phyloP scores from a whole-genome alignment of 306 rosid species.

The Prunus padus region DNA sequence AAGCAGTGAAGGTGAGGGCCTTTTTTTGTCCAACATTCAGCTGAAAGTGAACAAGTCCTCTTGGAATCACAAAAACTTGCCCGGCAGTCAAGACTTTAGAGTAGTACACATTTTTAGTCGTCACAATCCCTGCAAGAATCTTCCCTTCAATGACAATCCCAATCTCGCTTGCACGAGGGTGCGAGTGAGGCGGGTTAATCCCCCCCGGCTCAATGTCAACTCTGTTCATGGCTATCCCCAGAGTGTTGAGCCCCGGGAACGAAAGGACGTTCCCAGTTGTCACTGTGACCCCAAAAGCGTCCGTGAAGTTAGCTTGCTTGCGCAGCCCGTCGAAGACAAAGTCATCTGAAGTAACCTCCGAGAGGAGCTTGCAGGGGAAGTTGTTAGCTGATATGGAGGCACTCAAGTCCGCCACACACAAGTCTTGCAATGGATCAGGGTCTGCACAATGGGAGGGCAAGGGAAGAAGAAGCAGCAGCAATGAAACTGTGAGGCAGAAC shows the following conservation, averaged over 20 bases:
- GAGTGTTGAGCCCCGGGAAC: conserved; percentile 33
- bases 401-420: conserved; percentile 32
- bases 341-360: conserved; percentile 10
- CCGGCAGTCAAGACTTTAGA: conserved; percentile 29
- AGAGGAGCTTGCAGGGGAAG: conserved; percentile 7
- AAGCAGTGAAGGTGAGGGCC: conserved; percentile 23
- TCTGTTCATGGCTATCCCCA: conserved; percentile 28
- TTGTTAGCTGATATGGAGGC: background rate
- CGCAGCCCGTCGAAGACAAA: conserved; percentile 27
- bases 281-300: background rate
- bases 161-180: conserved; percentile 35
- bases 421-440: conserved; percentile 44
- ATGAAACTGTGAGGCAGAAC: conserved; percentile 14
- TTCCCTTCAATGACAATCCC: conserved; percentile 30
- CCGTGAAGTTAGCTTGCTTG: conserved; percentile 35
- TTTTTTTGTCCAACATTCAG: conserved; percentile 26
- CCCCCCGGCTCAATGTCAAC: conserved; percentile 26
- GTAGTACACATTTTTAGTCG: conserved; percentile 25
- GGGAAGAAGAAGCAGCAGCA: conserved; percentile 17
- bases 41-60: conserved; percentile 51
- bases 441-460: conserved; percentile 32
- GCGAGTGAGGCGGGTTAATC: conserved; percentile 36
- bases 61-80: conserved; percentile 33
- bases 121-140: conserved; percentile 31
- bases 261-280: conserved; percentile 26